Base-by-base conservation (phyloP, 148 eudicot species). In the Vaccinium macrocarpon region DNA sequence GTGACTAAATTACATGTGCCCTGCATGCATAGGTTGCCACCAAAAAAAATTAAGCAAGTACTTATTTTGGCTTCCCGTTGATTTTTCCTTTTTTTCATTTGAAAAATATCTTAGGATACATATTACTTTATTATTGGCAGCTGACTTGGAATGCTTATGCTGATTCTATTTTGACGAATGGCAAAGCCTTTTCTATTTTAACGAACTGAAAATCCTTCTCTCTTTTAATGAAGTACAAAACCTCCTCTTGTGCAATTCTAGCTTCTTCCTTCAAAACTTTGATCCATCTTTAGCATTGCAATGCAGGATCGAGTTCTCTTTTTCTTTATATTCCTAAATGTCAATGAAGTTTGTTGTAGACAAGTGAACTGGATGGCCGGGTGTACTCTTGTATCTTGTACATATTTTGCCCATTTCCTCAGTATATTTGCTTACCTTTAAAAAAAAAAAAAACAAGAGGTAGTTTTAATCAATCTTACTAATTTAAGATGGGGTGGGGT, bases 1-100 rank as follows among this genome's bases (percentile, higher is more conserved):
- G 23, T 38, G 19, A 46, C 76, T 75, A 46, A 75, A 21, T 18
- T 46, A 46, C 53, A 75, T 75, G 53, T 74, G 78, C 15, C 5
- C 78, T 57, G 14, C 59, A 77, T 50, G 59, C 80, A 50, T 50
- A 25, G 59, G 59, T 50, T 77, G 59, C 80, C 59, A 11, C 38
- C 50, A 52, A 51, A 25, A n/a, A n/a, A 68, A 12, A 12, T 49
- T 12, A 12, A 27, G 62, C 49, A 27, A 10, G 49, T 18, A 57
- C 70, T 7, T 79, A 38, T 8, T 57, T 42, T 42, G 23, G 29
- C 15, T 27, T 80, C 21, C 35, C 2, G 2, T 18, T 23, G 51
- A 19, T 15, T 57, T 59, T 57, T 4, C 68, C 29, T 27, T 32
- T 25, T 35, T 35, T 83, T 3, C 53, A 8, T 18, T 72, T 1